These are phyloP conservation scores for Chenopodium quinoa DNA, from an alignment of 148 eudicot species.

Conservation along the genomic window DNA sequence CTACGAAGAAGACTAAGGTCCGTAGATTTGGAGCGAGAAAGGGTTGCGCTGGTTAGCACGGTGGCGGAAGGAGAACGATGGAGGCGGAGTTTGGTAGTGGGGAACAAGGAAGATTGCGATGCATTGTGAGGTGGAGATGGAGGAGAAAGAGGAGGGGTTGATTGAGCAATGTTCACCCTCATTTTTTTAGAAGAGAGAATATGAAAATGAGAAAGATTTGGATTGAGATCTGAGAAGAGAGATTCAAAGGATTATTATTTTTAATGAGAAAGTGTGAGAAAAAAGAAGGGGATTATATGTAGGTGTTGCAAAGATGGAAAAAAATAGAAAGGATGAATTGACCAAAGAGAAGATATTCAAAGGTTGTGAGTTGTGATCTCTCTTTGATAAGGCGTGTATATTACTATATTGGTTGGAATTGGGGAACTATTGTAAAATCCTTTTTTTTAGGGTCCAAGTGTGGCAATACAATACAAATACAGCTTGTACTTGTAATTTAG, in stretches of 20 bases:
- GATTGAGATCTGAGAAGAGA: background rate
- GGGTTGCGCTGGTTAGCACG: background rate
- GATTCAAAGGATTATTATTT: background rate
- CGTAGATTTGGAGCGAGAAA: slow-evolving; percentile 22
- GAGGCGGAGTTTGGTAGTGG: slow-evolving; percentile 4
- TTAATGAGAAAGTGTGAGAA: background rate
- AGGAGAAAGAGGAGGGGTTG: slow-evolving; percentile 22
- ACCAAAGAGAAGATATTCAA: background rate
- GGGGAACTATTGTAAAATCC: too few relatives aligned
- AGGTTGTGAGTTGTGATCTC: background rate
- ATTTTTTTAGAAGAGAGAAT: background rate
- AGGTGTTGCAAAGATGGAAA: background rate
- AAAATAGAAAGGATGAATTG: slow-evolving; percentile 11
- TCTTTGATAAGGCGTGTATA: slow-evolving; percentile 1
- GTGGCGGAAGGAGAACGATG: slow-evolving; percentile 7
- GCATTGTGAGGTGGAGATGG: slow-evolving; percentile 15
- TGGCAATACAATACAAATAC: too few relatives aligned
- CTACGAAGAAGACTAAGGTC: background rate
- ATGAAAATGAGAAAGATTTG: background rate
- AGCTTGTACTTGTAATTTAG: too few relatives aligned
- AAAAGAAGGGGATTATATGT: slow-evolving; percentile 1
- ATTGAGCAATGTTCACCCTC: slow-evolving; percentile 35
- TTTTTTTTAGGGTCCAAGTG: too few relatives aligned
- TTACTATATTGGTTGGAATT: background rate
- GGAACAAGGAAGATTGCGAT: slow-evolving; percentile 10